phyloP scores from a whole-genome alignment of 768 basidiomycete genomes.

The Mrakia frigida region DNA sequence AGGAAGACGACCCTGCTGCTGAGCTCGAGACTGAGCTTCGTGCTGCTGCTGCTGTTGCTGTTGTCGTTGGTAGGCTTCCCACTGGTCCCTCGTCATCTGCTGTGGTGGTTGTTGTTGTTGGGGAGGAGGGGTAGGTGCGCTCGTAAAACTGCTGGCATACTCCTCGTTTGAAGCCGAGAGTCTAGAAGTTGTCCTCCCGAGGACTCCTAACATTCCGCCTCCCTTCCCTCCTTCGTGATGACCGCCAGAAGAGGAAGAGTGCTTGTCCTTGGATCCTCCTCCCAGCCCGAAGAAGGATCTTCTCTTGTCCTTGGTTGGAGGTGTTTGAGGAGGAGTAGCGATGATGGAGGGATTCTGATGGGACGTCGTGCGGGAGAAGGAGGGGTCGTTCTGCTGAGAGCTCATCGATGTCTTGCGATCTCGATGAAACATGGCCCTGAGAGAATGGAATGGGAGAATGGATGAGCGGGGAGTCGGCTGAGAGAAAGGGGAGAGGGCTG shows the following conservation, averaged over 20 bases:
- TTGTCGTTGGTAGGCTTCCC: conserved; percentile 16
- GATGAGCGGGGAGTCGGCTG: background rate
- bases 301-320: conserved; percentile 2
- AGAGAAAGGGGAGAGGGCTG: background rate
- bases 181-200: conserved; percentile 20
- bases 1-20: background rate
- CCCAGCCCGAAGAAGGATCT: conserved; percentile 8
- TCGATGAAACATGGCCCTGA: background rate
- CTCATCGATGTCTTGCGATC: background rate
- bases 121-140: background rate
- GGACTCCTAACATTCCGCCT: background rate
- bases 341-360: background rate
- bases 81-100: conserved; percentile 11
- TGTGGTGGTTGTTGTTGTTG: background rate
- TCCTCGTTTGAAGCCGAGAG: conserved; percentile 5
- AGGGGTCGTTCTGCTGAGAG: background rate
- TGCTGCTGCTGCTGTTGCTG: conserved; percentile 17
- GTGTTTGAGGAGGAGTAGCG: background rate
- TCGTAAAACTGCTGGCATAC: background rate
- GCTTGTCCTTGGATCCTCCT: conserved; percentile 12
- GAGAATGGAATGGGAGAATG: background rate
- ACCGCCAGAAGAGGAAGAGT: background rate
- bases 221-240: background rate
- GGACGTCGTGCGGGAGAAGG: background rate
- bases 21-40: background rate